Conservation (phyloP, 768 basidiomycete genomes). For the Trametes villosa region DNA sequence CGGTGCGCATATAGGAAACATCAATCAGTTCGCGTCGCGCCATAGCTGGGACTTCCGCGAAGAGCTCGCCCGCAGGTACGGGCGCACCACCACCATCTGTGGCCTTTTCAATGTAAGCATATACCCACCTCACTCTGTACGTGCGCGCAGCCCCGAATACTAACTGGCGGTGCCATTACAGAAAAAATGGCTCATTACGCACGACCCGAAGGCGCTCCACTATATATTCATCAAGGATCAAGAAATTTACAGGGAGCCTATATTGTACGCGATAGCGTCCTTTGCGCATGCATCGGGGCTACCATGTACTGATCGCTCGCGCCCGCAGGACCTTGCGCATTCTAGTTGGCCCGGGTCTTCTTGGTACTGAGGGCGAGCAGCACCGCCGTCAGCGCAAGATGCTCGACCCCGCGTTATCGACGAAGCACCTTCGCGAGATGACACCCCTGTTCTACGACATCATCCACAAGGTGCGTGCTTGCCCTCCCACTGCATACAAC, state of each 20-base stretch:
- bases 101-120: constrained; percentile 42
- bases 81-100: constrained; percentile 37
- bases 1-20: constrained; percentile 35
- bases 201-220: neutral
- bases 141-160: too few species aligned
- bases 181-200: neutral
- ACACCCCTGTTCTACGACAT: constrained; percentile 51
- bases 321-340: neutral
- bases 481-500: neutral
- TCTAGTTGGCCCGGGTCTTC: neutral
- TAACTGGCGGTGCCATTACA: neutral
- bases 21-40: constrained; percentile 37
- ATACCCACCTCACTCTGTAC: neutral
- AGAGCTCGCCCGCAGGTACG: constrained; percentile 39
- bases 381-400: constrained; percentile 55
- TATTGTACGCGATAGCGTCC: neutral
- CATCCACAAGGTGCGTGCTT: constrained; percentile 44
- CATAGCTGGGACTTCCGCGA: constrained; percentile 45
- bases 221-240: neutral
- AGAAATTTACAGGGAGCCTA: neutral
- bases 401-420: constrained; percentile 51
- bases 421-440: constrained; percentile 47
- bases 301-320: neutral
- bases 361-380: constrained; percentile 33
- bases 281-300: neutral